Evolutionary conservation across 164 flowering plant genomes (phyloP), one percentile per base, ranked within the genome.

Genomic region (Chimonanthus praecox): DNA sequence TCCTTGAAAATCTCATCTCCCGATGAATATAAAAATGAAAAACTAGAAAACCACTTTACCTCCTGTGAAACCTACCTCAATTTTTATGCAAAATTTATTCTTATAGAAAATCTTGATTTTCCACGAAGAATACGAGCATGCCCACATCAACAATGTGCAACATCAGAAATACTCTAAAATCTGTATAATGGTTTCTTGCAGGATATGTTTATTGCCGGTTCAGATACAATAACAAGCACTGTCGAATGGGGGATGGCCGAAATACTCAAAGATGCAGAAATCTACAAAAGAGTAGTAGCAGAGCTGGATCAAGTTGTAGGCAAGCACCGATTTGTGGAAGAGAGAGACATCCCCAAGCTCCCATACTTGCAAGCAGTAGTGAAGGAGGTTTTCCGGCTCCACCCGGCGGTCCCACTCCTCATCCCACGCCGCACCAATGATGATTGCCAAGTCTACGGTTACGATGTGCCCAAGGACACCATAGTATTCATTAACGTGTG

Each of bases 241-340:
- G 75, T 84, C 0, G 84, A 84, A 62, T 84, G 84, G 84, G 84
- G 78, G 4, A 78, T 84, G 80, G 18, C 83, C 2, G 84, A 80
- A 48, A 67, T 84, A 65, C 70, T 84, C 6, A 71, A 64, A 7
- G 71, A 72, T 15, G 80, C 86, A 0, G 71, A 73, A 9, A n/a
- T 75, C n/a, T 50, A 73, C 54, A 68, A 58, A 63, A 80, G 74
- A 48, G 45, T 77, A 44, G 5, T 70, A 5, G 73, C 72, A 0
- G 84, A 84, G 74, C 73, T 84, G 0, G 83, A 80, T 2, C 71
- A 71, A 63, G 80, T 80, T 3, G 77, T 84, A 0, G 86, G 86
- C 3, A 77, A 44, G 47, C 21, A 76, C 63, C 72, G 78, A 20
- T 71, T 70, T 8, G 78, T 80, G 0, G 77, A 77, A 47, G 86